These are phyloP conservation scores for Heterobasidion annosum DNA, from an alignment of 1,284 basidiomycete genomes.

Conservation along the genomic window DNA sequence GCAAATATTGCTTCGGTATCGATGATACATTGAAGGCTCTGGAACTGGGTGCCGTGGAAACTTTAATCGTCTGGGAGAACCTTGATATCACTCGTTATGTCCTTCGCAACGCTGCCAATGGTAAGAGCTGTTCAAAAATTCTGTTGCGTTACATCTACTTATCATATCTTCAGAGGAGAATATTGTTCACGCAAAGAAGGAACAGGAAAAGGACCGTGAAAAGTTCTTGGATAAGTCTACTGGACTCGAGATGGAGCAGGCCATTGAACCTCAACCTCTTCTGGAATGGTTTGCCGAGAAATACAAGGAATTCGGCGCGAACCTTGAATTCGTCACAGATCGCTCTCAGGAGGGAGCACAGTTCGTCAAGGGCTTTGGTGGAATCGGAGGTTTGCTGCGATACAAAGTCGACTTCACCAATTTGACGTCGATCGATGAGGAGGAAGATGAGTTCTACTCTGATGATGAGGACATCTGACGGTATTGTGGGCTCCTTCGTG, in stretches of 20 bases:
- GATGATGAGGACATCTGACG: conserved; percentile 81
- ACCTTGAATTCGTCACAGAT: conserved; percentile 85
- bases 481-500: conserved; percentile 65
- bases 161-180: conserved; percentile 58
- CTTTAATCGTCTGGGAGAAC: conserved; percentile 98
- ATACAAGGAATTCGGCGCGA: conserved; percentile 96
- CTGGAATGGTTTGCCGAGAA: conserved; percentile 99
- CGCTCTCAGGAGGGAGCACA: conserved; percentile 96
- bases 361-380: conserved; percentile 98
- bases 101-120: conserved; percentile 85
- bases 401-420: conserved; percentile 95
- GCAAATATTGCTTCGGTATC: conserved; percentile 97
- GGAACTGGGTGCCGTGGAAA: conserved; percentile 95
- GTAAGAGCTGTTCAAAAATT: conserved; percentile 26
- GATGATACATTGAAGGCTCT: conserved; percentile 96
- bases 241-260: conserved; percentile 91
- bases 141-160: not conserved
- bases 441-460: conserved; percentile 76
- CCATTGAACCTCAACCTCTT: conserved; percentile 69
- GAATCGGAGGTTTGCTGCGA: conserved; percentile 89
- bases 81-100: conserved; percentile 81
- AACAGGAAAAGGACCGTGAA: conserved; percentile 84
- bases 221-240: conserved; percentile 96
- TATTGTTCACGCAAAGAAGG: conserved; percentile 71
- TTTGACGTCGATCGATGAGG: conserved; percentile 64